Evolutionary conservation across 2,329 filamentous ascomycete genomes (phyloP).

Genomic region (Talaromyces pinophilus): DNA sequence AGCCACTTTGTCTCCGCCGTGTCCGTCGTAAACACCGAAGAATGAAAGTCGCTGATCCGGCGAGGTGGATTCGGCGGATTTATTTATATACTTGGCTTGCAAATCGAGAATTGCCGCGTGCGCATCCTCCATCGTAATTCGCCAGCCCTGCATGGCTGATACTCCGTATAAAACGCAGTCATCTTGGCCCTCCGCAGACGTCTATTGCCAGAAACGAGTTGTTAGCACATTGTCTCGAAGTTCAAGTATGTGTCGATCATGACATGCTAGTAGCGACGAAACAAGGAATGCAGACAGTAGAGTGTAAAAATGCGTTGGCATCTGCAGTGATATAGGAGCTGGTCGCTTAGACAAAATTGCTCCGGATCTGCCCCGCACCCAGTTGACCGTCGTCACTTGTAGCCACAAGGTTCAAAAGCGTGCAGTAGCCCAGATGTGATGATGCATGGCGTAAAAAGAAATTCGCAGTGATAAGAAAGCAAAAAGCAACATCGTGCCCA

Average conservation of each 20-base stretch:
- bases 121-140: constrained; percentile 99
- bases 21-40: constrained; percentile 97
- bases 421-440: constrained; percentile 25
- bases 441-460: neutral
- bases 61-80: constrained; percentile 60
- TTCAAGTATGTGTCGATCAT: neutral
- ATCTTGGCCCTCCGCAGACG: constrained; percentile 88
- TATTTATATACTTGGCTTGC: constrained; percentile 59
- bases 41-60: constrained; percentile 79
- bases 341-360: constrained; percentile 16
- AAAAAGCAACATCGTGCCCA: constrained; percentile 28
- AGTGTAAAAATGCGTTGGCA: neutral
- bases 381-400: constrained; percentile 15
- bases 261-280: neutral
- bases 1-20: constrained; percentile 95
- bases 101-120: constrained; percentile 89
- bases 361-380: constrained; percentile 23
- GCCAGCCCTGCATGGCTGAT: constrained; percentile 99
- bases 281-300: neutral
- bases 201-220: constrained; percentile 52
- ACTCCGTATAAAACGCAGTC: constrained; percentile 89
- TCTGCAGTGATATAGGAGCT: constrained; percentile 2
- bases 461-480: neutral
- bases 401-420: constrained; percentile 27
- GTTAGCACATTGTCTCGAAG: constrained; percentile 13